phyloP scores from a whole-genome alignment of 371 early-diverging fungal species.

The Circinella umbellata region DNA sequence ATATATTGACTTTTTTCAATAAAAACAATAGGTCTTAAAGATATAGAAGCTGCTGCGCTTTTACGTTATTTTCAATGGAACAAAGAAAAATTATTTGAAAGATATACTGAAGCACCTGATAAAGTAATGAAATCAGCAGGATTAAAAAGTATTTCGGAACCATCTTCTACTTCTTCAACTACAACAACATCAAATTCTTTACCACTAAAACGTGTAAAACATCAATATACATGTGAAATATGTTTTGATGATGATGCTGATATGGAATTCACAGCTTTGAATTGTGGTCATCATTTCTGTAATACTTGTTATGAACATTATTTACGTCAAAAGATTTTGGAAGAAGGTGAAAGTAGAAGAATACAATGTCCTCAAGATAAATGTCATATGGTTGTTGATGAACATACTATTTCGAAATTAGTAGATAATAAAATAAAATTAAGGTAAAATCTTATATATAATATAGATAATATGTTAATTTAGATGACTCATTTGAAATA shows the following conservation, averaged over 20 bases:
- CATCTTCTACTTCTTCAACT: neutral
- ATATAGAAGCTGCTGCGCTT: conserved; percentile 64
- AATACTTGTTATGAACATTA: conserved; percentile 80
- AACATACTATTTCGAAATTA: conserved; percentile 65
- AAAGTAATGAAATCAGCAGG: conserved; percentile 71
- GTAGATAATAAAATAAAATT: conserved; percentile 50
- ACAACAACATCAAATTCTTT: neutral
- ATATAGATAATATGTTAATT: neutral
- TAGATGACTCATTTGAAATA: neutral
- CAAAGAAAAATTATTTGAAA: conserved; percentile 85
- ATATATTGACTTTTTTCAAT: neutral
- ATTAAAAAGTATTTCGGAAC: conserved; percentile 5
- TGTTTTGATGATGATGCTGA: conserved; percentile 72
- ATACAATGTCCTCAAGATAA: conserved; percentile 79
- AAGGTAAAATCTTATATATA: conserved; percentile 42
- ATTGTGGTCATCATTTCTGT: conserved; percentile 87
- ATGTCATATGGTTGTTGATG: conserved; percentile 78
- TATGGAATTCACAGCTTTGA: conserved; percentile 61
- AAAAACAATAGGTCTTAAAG: conserved; percentile 59
- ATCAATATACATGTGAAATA: conserved; percentile 79
- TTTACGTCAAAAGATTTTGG: conserved; percentile 75
- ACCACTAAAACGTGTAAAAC: conserved; percentile 14
- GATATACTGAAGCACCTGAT: conserved; percentile 76
- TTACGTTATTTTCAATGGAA: conserved; percentile 84
- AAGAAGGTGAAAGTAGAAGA: conserved; percentile 79